Evolutionary conservation across 768 basidiomycete genomes (phyloP).

Genomic region (Trametes meyenii): DNA sequence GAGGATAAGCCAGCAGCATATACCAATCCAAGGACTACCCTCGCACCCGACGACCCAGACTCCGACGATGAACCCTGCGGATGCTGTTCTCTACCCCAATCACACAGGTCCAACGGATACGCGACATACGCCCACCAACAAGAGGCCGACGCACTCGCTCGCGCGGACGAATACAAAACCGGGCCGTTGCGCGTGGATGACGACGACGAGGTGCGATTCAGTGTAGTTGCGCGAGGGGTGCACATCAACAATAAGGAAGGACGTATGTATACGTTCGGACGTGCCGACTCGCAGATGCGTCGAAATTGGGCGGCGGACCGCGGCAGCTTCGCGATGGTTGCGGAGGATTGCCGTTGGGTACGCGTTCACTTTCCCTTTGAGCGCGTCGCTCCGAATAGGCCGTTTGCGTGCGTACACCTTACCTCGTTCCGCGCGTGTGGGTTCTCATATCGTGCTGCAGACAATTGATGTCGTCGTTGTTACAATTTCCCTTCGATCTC

Average conservation of each 20-base stretch:
- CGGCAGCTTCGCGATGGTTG: constrained; percentile 45
- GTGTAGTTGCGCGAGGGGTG: constrained; percentile 37
- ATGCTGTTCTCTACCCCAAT: neutral
- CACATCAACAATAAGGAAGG: constrained; percentile 39
- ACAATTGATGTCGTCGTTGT: constrained; percentile 28
- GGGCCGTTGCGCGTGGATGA: constrained; percentile 9
- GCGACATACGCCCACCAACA: constrained; percentile 1
- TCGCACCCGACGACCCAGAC: neutral
- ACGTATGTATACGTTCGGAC: constrained; percentile 45
- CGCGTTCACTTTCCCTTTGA: constrained; percentile 33
- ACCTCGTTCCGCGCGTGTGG: neutral
- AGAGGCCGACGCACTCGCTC: constrained; percentile 1
- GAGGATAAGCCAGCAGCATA: constrained; percentile 13
- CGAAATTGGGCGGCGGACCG: constrained; percentile 40
- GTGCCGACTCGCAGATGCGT: constrained; percentile 42
- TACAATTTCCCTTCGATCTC: constrained; percentile 37
- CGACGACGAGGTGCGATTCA: constrained; percentile 39
- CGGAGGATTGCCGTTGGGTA: constrained; percentile 42
- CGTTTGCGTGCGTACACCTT: constrained; percentile 19
- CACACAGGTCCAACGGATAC: constrained; percentile 4
- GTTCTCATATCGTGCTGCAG: constrained; percentile 9
- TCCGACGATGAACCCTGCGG: neutral
- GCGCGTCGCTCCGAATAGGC: constrained; percentile 15
- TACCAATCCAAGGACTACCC: constrained; percentile 8
- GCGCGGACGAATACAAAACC: constrained; percentile 8